Base-by-base conservation (phyloP, 495 filamentous ascomycete species). In the Trichoderma gamsii region DNA sequence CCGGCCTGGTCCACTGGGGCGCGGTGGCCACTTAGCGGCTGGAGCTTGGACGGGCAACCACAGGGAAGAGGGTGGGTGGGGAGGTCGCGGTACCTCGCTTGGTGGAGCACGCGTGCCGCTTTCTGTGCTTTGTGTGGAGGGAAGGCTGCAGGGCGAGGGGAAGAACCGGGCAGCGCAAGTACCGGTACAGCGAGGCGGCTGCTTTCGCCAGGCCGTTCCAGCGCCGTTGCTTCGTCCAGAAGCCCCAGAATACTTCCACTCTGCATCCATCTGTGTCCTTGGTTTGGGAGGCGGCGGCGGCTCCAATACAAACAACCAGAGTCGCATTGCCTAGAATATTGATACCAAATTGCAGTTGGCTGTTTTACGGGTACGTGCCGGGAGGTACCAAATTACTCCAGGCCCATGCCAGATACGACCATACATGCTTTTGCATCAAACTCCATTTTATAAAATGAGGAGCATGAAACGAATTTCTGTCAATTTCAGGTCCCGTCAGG, bases 21-120 rank as follows among this genome's bases (percentile, higher is more conserved):
- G 56, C 56, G 56, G 56, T 61, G 29, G 56, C 56, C 56, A 32
- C 56, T 61, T 61, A 32, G 56, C 56, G 56, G 56, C 25, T 61
- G 16, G 56, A 16, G 56, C 56, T 61, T 18, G 51, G 51, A 25
- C 51, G 51, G 51, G 51, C 51, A 56, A n/a, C n/a, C 51, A 21
- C 13, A 25, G 21, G 21, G 51, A 23, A 56, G 21, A 25, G 51
- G 21, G 51, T 56, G 51, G 18, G 51, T 56, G 51, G 56, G 25
- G 56, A 61, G 56, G 56, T 61, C 29, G 9, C 56, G 56, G 56
- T 61, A 61, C 56, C 56, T 61, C 13, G 56, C n/a, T 23, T 4
- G 16, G 56, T 29, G 56, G 56, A 29, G 56, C 56, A 18, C 13
- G 56, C 56, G 56, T 32, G 56, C 16, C 23, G 56, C 16, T 9